Base-by-base conservation (phyloP, 1,284 basidiomycete genomes). In the Ustilago trichophora region DNA sequence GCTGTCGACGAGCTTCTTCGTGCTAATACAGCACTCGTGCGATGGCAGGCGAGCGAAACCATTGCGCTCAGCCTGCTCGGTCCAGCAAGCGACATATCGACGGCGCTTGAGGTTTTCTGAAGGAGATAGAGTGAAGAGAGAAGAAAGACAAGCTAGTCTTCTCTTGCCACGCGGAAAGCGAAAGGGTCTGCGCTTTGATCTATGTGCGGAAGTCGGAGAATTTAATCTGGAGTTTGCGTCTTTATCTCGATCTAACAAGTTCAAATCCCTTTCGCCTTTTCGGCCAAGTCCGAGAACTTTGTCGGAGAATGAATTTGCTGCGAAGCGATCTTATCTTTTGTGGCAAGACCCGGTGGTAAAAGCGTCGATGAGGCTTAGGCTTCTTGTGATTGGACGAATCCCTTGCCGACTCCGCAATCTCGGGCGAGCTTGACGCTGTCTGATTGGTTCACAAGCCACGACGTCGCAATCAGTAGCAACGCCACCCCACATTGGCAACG, bases 61-160 rank as follows among this genome's bases (percentile, higher is more conserved):
- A 21, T 18, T 9, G 37, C 46, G 31, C 36, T 32, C 18, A 64
- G 44, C 31, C 49, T 47, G 36, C 60, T 64, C 4, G 60, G 53
- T 1, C 53, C 53, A n/a, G 53, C 53, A 31, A 64, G 31, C 29
- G 48, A 15, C 49, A 57, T 64, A 12, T 21, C 18, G 26, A 18
- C 22, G 34, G 18, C n/a, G n/a, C n/a, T n/a, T n/a, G n/a, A n/a
- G n/a, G n/a, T n/a, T n/a, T n/a, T n/a, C n/a, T n/a, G n/a, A n/a
- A n/a, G n/a, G n/a, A n/a, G n/a, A n/a, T n/a, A n/a, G n/a, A n/a
- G n/a, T n/a, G n/a, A n/a, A n/a, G n/a, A n/a, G n/a, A 24, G 19
- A 38, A 12, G 37, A n/a, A 38, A 13, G 37, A 25, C 19, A 38
- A 38, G 37, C 11, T n/a, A 6, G 12, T 22, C 25, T 38, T 35